Percentiles rank a stretch among this genome's conserved stretches.
These are phyloP conservation scores for Kregervanrija pseudodelftensis DNA, from an alignment of 805 yeast genomes.

Conservation along the genomic window DNA sequence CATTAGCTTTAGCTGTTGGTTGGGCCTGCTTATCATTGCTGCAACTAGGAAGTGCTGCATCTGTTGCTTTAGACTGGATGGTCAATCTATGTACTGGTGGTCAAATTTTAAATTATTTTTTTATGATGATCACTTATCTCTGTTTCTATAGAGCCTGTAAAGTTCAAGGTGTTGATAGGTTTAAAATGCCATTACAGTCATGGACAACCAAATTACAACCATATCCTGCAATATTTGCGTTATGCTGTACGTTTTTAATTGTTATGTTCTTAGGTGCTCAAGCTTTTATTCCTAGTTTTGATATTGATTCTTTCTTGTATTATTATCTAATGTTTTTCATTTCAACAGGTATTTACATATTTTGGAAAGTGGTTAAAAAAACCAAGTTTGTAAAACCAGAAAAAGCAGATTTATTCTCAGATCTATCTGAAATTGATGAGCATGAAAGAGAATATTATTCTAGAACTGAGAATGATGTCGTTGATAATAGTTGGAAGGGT, in stretches of 20 bases:
- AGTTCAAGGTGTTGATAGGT: slow-evolving; percentile 44
- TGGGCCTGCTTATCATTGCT: slow-evolving; percentile 21
- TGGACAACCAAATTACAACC: slow-evolving; percentile 37
- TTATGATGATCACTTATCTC: slow-evolving; percentile 40
- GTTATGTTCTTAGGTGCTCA: slow-evolving; percentile 31
- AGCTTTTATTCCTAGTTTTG: slow-evolving; percentile 32
- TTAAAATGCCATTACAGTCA: slow-evolving; percentile 36
- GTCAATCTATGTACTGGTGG: slow-evolving; percentile 19
- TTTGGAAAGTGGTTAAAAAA: slow-evolving; percentile 32
- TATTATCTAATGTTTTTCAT: slow-evolving; percentile 36
- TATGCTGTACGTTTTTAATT: slow-evolving; percentile 28
- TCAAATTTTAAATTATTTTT: slow-evolving; percentile 18
- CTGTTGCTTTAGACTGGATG: slow-evolving; percentile 22
- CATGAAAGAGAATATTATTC: slow-evolving; percentile 31
- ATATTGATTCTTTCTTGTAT: slow-evolving; percentile 31
- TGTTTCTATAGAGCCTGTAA: slow-evolving; percentile 54
- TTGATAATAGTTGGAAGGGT: slow-evolving; percentile 8
- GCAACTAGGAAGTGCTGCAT: slow-evolving; percentile 27
- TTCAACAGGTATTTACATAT: slow-evolving; percentile 26
- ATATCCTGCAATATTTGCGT: slow-evolving; percentile 17
- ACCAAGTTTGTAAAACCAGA: slow-evolving; percentile 32
- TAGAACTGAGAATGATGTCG: slow-evolving; percentile 13
- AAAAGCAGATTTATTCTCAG: slow-evolving; percentile 38
- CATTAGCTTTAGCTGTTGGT: slow-evolving; percentile 25
- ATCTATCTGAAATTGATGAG: slow-evolving; percentile 38